phyloP scores from a whole-genome alignment of 179 eudicot species.

The Silene noctiflora region DNA sequence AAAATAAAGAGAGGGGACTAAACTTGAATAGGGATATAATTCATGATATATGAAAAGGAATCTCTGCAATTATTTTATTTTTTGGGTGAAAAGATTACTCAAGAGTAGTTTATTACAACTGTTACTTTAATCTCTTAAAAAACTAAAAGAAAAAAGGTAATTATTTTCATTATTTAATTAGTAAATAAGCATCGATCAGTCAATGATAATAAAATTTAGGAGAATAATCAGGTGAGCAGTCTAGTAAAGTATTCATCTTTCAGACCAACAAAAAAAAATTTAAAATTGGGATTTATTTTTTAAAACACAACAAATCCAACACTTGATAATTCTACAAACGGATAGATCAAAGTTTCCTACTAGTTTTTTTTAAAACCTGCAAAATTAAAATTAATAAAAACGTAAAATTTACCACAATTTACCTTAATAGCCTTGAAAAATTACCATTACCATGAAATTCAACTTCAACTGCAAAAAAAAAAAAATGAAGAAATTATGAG shows the following conservation, averaged over 20 bases:
- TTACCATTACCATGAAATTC: constrained; percentile 11
- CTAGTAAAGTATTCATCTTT: neutral
- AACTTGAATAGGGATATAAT: constrained; percentile 32
- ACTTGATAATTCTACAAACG: constrained; percentile 19
- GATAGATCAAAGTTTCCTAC: constrained; percentile 24
- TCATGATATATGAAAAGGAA: neutral
- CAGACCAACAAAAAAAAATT: neutral
- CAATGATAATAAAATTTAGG: constrained; percentile 15
- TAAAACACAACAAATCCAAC: constrained; percentile 8
- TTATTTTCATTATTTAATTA: neutral
- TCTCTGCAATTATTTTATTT: too few species aligned
- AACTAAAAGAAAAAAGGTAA: neutral
- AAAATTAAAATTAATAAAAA: neutral
- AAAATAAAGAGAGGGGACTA: constrained; percentile 13
- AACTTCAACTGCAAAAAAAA: neutral
- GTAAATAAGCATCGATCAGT: constrained; percentile 21
- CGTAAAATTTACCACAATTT: neutral
- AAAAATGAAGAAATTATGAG: neutral
- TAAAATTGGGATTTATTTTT: neutral
- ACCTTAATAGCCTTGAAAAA: constrained; percentile 15
- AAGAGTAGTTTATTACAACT: neutral
- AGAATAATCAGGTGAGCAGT: constrained; percentile 26
- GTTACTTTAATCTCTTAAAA: neutral
- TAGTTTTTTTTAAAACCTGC: neutral
- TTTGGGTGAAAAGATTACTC: too few species aligned